Percentiles rank a stretch among this genome's conserved stretches.
Evolutionary conservation across 371 early-diverging fungal genomes (phyloP).

Genomic region (Batkoa obscura): DNA sequence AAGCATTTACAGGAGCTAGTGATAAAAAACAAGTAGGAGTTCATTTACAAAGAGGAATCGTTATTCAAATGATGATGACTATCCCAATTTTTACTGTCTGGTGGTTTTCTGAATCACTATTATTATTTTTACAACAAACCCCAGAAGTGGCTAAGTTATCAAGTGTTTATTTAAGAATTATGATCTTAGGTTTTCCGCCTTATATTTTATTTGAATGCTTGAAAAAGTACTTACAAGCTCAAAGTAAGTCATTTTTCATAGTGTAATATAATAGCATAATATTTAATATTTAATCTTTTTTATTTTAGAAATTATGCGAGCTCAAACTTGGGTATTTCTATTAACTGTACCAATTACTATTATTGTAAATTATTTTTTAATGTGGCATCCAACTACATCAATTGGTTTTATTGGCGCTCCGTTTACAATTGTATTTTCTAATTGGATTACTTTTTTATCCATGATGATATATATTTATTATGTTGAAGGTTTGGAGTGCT

Average conservation of each 20-base stretch:
- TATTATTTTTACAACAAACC: conserved; percentile 31
- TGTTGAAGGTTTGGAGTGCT: conserved; percentile 43
- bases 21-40: conserved; percentile 55
- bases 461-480: conserved; percentile 37
- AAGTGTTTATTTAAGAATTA: conserved; percentile 39
- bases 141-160: conserved; percentile 20
- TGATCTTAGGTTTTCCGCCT: conserved; percentile 57
- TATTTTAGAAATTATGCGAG: conserved; percentile 43
- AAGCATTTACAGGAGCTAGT: conserved; percentile 52
- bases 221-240: conserved; percentile 61
- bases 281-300: conserved; percentile 8
- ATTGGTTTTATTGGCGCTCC: conserved; percentile 76
- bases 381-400: conserved; percentile 35
- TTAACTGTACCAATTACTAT: conserved; percentile 56
- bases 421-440: conserved; percentile 51
- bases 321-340: conserved; percentile 44
- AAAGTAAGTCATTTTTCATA: conserved; percentile 16
- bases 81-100: conserved; percentile 54
- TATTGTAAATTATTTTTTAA: conserved; percentile 45
- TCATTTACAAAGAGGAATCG: conserved; percentile 63
- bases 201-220: conserved; percentile 56
- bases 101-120: conserved; percentile 36
- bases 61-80: conserved; percentile 35
- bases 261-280: not conserved
- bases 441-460: conserved; percentile 41